A percentile compares a stretch with the other conserved stretches of the same genome.
Evolutionary conservation across 179 eudicot species (phyloP).

Genomic region (Camellia oleifera): DNA sequence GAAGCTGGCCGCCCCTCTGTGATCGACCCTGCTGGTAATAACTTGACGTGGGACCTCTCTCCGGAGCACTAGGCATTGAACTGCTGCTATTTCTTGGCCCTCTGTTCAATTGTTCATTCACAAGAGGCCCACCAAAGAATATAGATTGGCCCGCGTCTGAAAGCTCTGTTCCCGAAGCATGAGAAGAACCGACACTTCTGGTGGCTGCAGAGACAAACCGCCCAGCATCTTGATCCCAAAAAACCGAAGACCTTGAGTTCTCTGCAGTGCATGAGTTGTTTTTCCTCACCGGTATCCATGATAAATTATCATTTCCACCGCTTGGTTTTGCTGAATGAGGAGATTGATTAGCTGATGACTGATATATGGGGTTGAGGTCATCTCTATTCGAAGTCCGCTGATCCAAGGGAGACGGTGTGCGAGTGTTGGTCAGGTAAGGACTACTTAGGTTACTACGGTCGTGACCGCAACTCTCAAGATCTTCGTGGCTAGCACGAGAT

Average conservation of each 20-base stretch:
- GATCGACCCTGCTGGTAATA: conserved; percentile 64
- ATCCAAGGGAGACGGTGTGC: conserved; percentile 39
- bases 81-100: conserved; percentile 29
- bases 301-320: conserved; percentile 20
- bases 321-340: conserved; percentile 49
- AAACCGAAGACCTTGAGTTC: conserved; percentile 49
- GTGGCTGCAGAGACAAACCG: conserved; percentile 62
- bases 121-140: conserved; percentile 79
- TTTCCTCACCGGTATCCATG: conserved; percentile 27
- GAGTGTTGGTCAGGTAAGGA: conserved; percentile 37
- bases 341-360: conserved; percentile 61
- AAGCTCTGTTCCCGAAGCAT: conserved; percentile 49
- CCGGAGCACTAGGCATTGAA: conserved; percentile 11
- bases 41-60: conserved; percentile 33
- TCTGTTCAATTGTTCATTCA: conserved; percentile 41
- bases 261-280: conserved; percentile 27
- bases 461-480: conserved; percentile 51
- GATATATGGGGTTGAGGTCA: conserved; percentile 59
- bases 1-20: conserved; percentile 80
- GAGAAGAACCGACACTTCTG: conserved; percentile 30
- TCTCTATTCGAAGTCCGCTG: conserved; percentile 39
- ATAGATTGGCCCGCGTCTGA: conserved; percentile 66
- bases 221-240: conserved; percentile 83
- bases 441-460: conserved; percentile 70
- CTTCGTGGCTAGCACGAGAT: conserved; percentile 64